These are phyloP conservation scores for Trypanosoma brucei DNA, from an alignment of 208 protist species.

Conservation along the genomic window DNA sequence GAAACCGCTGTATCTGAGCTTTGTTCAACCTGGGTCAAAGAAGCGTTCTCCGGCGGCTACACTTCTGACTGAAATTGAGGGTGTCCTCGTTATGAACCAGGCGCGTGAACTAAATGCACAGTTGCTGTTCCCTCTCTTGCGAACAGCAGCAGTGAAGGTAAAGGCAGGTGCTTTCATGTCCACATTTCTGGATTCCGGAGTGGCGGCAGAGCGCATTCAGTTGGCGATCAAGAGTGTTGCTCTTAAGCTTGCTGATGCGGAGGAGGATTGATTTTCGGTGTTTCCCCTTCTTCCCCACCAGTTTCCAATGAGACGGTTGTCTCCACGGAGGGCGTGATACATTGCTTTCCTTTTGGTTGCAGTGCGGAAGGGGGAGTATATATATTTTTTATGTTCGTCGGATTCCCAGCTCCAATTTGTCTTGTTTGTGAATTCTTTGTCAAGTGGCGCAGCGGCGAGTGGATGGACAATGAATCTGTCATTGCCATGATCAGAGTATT, in stretches of 20 bases:
- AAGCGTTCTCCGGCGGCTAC: constrained; percentile 35
- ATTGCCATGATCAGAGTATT: no score
- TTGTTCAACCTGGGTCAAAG: constrained; percentile 15
- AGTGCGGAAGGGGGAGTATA: no score
- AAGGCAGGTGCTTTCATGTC: constrained; percentile 70
- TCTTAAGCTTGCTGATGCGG: constrained; percentile 35
- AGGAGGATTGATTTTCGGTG: constrained; percentile 29
- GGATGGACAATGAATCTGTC: no score
- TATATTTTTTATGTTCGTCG: no score
- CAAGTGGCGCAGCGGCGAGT: no score
- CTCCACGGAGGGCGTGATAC: no score
- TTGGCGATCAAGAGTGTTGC: constrained; percentile 65
- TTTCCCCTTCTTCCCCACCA: no score
- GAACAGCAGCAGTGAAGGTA: constrained; percentile 77
- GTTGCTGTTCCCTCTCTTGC: constrained; percentile 70
- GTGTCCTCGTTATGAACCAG: constrained; percentile 76
- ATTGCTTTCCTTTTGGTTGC: no score
- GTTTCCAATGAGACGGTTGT: no score
- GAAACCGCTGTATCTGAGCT: constrained; percentile 22
- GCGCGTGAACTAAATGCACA: constrained; percentile 52
- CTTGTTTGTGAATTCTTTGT: no score
- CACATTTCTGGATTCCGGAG: constrained; percentile 69
- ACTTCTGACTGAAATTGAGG: constrained; percentile 49
- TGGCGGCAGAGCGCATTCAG: constrained; percentile 44
- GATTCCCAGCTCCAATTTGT: no score